phyloP scores from a whole-genome alignment of 2,329 filamentous ascomycete species.

The Pseudogymnoascus sp. region DNA sequence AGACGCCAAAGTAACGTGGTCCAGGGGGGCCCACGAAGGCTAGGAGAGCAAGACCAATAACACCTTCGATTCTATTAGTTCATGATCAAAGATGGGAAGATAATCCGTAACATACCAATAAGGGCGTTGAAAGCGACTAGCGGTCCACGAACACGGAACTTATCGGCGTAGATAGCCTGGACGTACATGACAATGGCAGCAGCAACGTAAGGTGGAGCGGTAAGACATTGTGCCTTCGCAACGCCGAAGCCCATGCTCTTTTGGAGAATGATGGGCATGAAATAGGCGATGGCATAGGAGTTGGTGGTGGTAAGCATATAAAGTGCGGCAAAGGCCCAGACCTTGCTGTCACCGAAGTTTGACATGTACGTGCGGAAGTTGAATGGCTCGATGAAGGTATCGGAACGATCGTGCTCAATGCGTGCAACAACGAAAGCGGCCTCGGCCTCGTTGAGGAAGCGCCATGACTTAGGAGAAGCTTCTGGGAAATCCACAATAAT shows the following conservation, averaged over 20 bases:
- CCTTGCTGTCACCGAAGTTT: conserved; percentile 43
- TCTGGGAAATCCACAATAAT: conserved; percentile 57
- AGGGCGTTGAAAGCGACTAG: conserved; percentile 30
- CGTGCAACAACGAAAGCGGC: conserved; percentile 42
- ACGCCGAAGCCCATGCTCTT: conserved; percentile 47
- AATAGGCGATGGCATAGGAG: conserved; percentile 68
- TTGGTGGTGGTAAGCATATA: conserved; percentile 63
- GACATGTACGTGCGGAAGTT: conserved; percentile 38
- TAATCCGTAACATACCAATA: conserved; percentile 39
- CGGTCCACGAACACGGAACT: conserved; percentile 36
- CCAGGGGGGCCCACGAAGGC: conserved; percentile 41
- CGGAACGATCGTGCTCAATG: conserved; percentile 50
- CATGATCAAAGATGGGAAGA: conserved; percentile 38
- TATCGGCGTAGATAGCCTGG: conserved; percentile 45
- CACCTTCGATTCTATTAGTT: neutral
- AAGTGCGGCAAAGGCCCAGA: conserved; percentile 54
- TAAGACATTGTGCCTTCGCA: conserved; percentile 46
- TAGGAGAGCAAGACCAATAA: conserved; percentile 32
- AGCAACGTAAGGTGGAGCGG: conserved; percentile 44
- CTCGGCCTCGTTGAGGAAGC: conserved; percentile 44
- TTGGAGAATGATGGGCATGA: conserved; percentile 65
- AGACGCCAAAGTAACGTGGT: conserved; percentile 48
- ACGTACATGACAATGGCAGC: conserved; percentile 40
- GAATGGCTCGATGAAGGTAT: conserved; percentile 40
- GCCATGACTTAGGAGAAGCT: conserved; percentile 35